Base-by-base conservation (phyloP, 805 yeast species). In the Starmerella cellae region DNA sequence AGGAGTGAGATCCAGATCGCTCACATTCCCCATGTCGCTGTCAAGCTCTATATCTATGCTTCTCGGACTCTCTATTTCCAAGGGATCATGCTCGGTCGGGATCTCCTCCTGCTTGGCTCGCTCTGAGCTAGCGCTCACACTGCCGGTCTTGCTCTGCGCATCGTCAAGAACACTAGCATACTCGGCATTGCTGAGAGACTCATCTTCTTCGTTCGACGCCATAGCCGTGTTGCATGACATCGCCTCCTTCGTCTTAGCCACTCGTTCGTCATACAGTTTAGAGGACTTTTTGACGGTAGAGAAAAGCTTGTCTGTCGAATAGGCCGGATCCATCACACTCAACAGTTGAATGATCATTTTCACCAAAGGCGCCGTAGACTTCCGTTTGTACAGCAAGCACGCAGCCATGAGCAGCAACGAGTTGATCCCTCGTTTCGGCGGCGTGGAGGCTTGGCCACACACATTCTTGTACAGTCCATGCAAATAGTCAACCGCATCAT, bases 401-500 rank as follows among this genome's bases (percentile, higher is more conserved):
- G 55, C 57, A 1, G 50, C 38, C 20, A 50, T 35, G 31, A 54
- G 35, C 2, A 54, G 32, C 34, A 52, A 47, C 18, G 50, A 23
- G 16, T 42, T 42, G 10, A 47, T 22, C 11, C 42, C 39, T 4
- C 45, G 44, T 31, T 31, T 16, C 35, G 32, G 9, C 9, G 43
- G 53, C 3, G 31, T 29, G 3, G 45, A 41, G 11, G 33, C 41
- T 14, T 32, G 27, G 13, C 37, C 46, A 4, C 23, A 8, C 4
- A 39, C 37, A n/a, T 32, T 17, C 22, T 17, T 30, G 37, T 41
- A 45, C 23, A 56, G 38, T 10, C 31, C 34, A 14, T 47, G 48
- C 24, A 57, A 30, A 32, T 55, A 55, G 38, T 32, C 31, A 26
- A 51, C 41, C 2, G 57, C 57, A 29, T 54, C 55, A 22, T 50